Conservation (phyloP, 2,329 filamentous ascomycete genomes). For the Xylaria sp. region DNA sequence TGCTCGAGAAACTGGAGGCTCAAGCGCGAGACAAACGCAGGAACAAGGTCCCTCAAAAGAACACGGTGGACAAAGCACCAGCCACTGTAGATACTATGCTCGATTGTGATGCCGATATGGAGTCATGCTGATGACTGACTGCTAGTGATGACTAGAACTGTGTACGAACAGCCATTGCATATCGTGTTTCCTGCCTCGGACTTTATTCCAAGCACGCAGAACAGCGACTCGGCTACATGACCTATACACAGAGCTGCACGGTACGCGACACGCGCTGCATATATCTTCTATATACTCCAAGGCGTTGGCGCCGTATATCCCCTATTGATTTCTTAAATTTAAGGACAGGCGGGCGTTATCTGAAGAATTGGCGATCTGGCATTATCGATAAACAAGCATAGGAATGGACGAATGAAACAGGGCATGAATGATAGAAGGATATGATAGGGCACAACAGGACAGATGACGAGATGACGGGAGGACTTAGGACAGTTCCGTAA, state of each 20-base stretch:
- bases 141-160: neutral
- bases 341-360: slow-evolving; percentile 5
- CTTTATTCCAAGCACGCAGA: neutral
- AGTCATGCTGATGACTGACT: slow-evolving; percentile 2
- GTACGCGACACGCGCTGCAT: no score
- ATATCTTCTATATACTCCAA: slow-evolving; percentile 15
- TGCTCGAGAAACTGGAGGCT: slow-evolving; percentile 44
- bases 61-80: slow-evolving; percentile 14
- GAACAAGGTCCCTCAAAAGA: slow-evolving; percentile 12
- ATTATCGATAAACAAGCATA: neutral
- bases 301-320: neutral
- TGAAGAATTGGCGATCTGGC: neutral
- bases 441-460: neutral
- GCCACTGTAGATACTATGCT: slow-evolving; percentile 18
- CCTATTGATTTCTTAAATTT: neutral
- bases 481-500: neutral
- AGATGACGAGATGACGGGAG: neutral
- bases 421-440: neutral
- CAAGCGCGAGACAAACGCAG: slow-evolving; percentile 13
- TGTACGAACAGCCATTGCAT: neutral
- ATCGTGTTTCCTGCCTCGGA: neutral
- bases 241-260: slow-evolving; percentile 1
- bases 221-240: neutral
- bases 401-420: slow-evolving; percentile 5
- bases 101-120: slow-evolving; percentile 29